Percentiles rank a stretch among this genome's conserved stretches.
These are phyloP conservation scores for Fraxinus paxiana DNA, from an alignment of 305 asterid genomes.

Conservation along the genomic window DNA sequence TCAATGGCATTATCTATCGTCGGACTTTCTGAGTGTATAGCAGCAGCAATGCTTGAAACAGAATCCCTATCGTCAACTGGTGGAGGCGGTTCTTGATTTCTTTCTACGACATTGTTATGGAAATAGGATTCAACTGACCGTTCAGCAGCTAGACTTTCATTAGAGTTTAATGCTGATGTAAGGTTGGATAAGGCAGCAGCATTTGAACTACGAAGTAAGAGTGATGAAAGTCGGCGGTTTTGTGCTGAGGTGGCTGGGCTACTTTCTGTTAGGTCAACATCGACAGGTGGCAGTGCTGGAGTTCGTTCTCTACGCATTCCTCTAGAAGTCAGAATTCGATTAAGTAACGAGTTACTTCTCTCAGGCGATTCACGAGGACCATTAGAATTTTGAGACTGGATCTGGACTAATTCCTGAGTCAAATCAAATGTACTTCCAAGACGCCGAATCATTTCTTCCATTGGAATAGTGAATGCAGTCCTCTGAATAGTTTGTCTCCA, in stretches of 20 bases:
- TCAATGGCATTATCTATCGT: constrained; percentile 45
- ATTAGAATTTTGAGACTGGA: constrained; percentile 41
- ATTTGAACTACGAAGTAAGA: constrained; percentile 30
- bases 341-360: constrained; percentile 56
- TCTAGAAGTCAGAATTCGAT: constrained; percentile 65
- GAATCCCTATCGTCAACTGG: constrained; percentile 46
- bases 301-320: constrained; percentile 65
- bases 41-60: constrained; percentile 48
- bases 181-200: constrained; percentile 34
- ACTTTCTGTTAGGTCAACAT: constrained; percentile 33
- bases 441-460: constrained; percentile 60
- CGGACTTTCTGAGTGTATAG: constrained; percentile 46
- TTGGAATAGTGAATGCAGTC: constrained; percentile 59
- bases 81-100: constrained; percentile 28
- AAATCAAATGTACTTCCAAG: constrained; percentile 7
- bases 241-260: constrained; percentile 28
- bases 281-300: constrained; percentile 6
- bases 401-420: constrained; percentile 39
- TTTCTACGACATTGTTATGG: constrained; percentile 25
- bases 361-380: constrained; percentile 55
- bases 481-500: neutral
- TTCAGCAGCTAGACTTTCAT: constrained; percentile 23
- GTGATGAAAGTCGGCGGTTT: constrained; percentile 28
- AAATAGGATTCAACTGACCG: constrained; percentile 30
- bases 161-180: constrained; percentile 29